These are phyloP conservation scores for Crithidia fasciculata DNA, from an alignment of 208 protist species.

Conservation along the genomic window DNA sequence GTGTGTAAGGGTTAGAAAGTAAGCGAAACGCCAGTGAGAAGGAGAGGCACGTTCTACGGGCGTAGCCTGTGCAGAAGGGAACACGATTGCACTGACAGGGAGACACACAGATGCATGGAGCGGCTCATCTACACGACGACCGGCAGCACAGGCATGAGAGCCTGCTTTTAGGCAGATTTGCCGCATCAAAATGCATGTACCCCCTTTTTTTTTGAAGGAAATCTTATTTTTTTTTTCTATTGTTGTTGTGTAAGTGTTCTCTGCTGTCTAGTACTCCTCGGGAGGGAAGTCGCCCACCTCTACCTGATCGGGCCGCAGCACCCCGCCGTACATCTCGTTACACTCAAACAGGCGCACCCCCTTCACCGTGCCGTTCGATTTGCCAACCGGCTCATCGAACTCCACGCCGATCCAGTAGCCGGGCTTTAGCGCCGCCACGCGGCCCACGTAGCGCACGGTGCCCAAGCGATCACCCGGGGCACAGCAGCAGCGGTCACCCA, in stretches of 20 bases:
- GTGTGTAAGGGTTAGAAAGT: too few species aligned
- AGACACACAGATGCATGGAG: too few species aligned
- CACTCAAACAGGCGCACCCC: conserved; percentile 90
- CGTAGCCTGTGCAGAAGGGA: too few species aligned
- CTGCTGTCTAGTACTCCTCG: conserved; percentile 63
- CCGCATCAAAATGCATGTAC: too few species aligned
- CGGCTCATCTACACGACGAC: too few species aligned
- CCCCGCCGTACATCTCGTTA: conserved; percentile 77
- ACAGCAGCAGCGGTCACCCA: conserved; percentile 88
- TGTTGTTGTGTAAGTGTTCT: not conserved
- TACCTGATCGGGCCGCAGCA: conserved; percentile 89
- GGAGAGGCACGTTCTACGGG: too few species aligned
- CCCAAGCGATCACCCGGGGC: conserved; percentile 84
- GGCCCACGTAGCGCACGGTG: conserved; percentile 88
- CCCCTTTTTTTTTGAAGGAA: too few species aligned
- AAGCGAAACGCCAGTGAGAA: too few species aligned
- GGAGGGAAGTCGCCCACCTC: conserved; percentile 90
- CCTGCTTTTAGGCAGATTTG: too few species aligned
- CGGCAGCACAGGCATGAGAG: too few species aligned
- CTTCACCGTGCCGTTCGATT: conserved; percentile 94
- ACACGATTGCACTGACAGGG: too few species aligned
- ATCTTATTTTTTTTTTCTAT: too few species aligned
- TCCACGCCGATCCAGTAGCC: conserved; percentile 93
- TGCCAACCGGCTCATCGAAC: conserved; percentile 95
- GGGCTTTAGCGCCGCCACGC: conserved; percentile 76